A percentile compares a stretch with the other conserved stretches of the same genome.
These are phyloP conservation scores for Aspergillus viridinutans DNA, from an alignment of 2,329 filamentous ascomycete species.

Conservation along the genomic window DNA sequence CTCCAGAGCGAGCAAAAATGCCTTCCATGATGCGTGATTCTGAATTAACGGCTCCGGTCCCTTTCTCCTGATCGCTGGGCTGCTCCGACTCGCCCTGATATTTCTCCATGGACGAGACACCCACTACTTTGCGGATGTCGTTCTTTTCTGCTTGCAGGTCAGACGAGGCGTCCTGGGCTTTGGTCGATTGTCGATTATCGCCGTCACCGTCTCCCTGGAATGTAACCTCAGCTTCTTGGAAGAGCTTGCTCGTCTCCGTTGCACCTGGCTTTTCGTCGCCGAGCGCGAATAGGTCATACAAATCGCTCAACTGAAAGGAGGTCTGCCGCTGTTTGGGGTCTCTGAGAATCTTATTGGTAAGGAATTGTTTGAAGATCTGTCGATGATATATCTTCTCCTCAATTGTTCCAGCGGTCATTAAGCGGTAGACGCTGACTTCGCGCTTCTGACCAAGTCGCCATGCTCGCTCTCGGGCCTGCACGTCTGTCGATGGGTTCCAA, in stretches of 20 bases:
- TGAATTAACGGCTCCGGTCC: slow-evolving; percentile 30
- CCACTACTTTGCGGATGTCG: slow-evolving; percentile 52
- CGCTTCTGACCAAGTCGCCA: slow-evolving; percentile 95
- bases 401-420: slow-evolving; percentile 98
- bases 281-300: slow-evolving; percentile 87
- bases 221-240: slow-evolving; percentile 79
- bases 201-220: slow-evolving; percentile 43
- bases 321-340: slow-evolving; percentile 91
- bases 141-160: slow-evolving; percentile 30
- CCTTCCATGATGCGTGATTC: slow-evolving; percentile 81
- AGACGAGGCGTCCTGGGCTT: not conserved
- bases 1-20: slow-evolving; percentile 79
- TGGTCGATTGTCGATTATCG: not conserved
- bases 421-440: slow-evolving; percentile 89
- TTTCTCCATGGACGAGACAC: slow-evolving; percentile 62
- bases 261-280: slow-evolving; percentile 63
- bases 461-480: slow-evolving; percentile 90
- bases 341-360: slow-evolving; percentile 92
- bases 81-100: slow-evolving; percentile 52
- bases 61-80: slow-evolving; percentile 15
- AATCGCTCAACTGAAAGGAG: slow-evolving; percentile 74
- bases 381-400: slow-evolving; percentile 99
- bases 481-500: slow-evolving; percentile 96
- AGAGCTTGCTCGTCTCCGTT: slow-evolving; percentile 80
- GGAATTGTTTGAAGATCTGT: slow-evolving; percentile 96